Evolutionary conservation across 768 basidiomycete species (phyloP).

Genomic region (Lactarius evosmus): DNA sequence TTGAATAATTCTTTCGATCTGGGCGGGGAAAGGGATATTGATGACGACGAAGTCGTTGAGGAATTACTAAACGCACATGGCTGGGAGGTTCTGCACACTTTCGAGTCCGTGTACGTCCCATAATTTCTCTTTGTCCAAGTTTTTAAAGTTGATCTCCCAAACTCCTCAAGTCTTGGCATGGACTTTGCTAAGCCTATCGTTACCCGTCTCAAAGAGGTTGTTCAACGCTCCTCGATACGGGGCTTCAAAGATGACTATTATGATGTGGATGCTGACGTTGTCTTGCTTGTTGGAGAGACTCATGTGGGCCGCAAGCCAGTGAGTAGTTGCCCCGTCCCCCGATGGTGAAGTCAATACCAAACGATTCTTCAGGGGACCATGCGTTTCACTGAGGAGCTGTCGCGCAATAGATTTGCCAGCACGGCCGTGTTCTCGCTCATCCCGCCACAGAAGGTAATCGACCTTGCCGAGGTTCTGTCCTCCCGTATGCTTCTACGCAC

Average conservation of each 20-base stretch:
- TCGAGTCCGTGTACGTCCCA: constrained; percentile 38
- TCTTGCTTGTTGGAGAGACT: constrained; percentile 42
- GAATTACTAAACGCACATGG: constrained; percentile 39
- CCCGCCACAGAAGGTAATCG: constrained; percentile 27
- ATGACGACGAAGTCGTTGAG: constrained; percentile 35
- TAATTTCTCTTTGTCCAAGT: not conserved
- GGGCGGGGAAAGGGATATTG: constrained; percentile 16
- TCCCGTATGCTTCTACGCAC: constrained; percentile 34
- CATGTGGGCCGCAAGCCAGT: constrained; percentile 42
- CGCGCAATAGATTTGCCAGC: constrained; percentile 14
- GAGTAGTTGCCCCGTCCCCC: constrained; percentile 27
- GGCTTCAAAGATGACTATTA: constrained; percentile 43
- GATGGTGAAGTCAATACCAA: not conserved
- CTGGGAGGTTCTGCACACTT: constrained; percentile 43
- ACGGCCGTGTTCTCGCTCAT: constrained; percentile 11
- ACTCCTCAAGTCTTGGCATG: constrained; percentile 38
- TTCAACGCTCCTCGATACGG: constrained; percentile 37
- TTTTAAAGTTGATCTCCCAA: not conserved
- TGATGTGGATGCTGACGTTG: constrained; percentile 36
- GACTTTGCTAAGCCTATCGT: constrained; percentile 45
- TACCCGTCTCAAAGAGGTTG: constrained; percentile 37
- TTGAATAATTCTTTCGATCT: not conserved
- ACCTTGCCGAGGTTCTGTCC: constrained; percentile 36
- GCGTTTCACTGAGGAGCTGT: constrained; percentile 17
- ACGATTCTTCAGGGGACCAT: constrained; percentile 20